Percentiles rank a stretch among this genome's conserved stretches.
Evolutionary conservation across 352 stramenopile genomes (phyloP).

Genomic region (Phytopythium chamaehyphon): DNA sequence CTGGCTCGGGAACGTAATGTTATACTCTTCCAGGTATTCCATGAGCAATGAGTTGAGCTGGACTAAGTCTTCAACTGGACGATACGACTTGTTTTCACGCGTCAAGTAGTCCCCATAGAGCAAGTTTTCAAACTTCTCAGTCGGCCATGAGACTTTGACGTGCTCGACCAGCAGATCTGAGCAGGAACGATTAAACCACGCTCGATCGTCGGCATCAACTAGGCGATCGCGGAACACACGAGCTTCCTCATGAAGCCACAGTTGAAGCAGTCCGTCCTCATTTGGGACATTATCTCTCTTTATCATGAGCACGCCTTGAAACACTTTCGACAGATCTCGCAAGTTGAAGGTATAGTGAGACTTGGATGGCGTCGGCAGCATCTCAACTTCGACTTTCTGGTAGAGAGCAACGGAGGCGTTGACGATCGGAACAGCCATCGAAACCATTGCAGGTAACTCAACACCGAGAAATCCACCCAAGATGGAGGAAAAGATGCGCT

Average conservation of each 20-base stretch:
- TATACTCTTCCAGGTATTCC: conserved; percentile 94
- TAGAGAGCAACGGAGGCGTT: conserved; percentile 87
- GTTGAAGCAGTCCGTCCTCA: conserved; percentile 71
- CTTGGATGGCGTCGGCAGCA: conserved; percentile 90
- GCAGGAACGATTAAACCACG: conserved; percentile 84
- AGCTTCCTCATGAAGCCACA: conserved; percentile 91
- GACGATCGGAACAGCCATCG: conserved; percentile 81
- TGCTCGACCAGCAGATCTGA: conserved; percentile 72
- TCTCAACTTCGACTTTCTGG: conserved; percentile 80
- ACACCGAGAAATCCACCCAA: conserved; percentile 78
- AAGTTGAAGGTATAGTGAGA: conserved; percentile 95
- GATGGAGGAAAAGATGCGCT: conserved; percentile 89
- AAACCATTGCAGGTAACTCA: conserved; percentile 63
- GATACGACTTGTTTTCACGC: conserved; percentile 72
- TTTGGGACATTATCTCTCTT: conserved; percentile 67
- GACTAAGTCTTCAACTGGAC: conserved; percentile 57
- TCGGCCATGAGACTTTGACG: conserved; percentile 51
- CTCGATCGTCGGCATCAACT: conserved; percentile 80
- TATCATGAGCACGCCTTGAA: conserved; percentile 93
- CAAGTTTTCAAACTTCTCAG: conserved; percentile 71
- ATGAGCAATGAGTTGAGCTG: conserved; percentile 76
- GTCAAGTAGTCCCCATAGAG: conserved; percentile 91
- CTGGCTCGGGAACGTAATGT: conserved; percentile 89
- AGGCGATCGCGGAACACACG: conserved; percentile 92
- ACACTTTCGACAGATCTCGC: conserved; percentile 91